These are phyloP conservation scores for Kockiozyma suomiensis DNA, from an alignment of 805 yeast genomes.

Conservation along the genomic window DNA sequence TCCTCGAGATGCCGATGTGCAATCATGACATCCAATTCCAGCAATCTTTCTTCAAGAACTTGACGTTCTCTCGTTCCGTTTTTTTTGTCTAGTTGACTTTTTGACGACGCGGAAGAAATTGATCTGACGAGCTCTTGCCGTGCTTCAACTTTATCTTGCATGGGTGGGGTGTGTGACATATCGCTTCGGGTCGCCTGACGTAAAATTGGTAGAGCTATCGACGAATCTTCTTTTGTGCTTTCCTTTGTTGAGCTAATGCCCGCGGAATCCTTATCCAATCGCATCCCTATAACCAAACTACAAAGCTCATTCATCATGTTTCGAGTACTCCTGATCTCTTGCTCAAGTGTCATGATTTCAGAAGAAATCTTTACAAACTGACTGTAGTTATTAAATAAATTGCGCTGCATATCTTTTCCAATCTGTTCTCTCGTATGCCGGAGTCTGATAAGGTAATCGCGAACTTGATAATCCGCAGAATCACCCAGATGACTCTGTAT, in stretches of 20 bases:
- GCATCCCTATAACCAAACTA: conserved; percentile 22
- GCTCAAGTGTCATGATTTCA: conserved; percentile 28
- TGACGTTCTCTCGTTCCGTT: background rate
- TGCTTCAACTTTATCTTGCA: background rate
- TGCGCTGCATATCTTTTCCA: conserved; percentile 30
- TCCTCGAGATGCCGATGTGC: conserved; percentile 57
- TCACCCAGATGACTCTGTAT: conserved; percentile 15
- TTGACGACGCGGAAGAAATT: conserved; percentile 8
- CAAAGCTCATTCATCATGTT: conserved; percentile 28
- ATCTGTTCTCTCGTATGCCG: conserved; percentile 21
- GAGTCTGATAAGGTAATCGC: conserved; percentile 26
- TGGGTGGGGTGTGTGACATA: background rate
- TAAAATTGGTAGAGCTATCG: conserved; percentile 18
- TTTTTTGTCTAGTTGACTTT: background rate
- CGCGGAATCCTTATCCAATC: background rate
- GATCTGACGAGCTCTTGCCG: background rate
- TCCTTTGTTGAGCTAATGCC: background rate
- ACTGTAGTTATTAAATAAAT: conserved; percentile 28
- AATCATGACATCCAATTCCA: conserved; percentile 63
- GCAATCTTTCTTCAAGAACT: conserved; percentile 56
- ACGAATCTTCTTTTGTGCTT: background rate
- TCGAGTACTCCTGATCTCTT: conserved; percentile 27
- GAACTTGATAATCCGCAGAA: conserved; percentile 28
- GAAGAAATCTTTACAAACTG: conserved; percentile 32
- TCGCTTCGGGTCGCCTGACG: conserved; percentile 16